Evolutionary conservation across 2,329 filamentous ascomycete genomes (phyloP).

Genomic region (Neurospora crassa): DNA sequence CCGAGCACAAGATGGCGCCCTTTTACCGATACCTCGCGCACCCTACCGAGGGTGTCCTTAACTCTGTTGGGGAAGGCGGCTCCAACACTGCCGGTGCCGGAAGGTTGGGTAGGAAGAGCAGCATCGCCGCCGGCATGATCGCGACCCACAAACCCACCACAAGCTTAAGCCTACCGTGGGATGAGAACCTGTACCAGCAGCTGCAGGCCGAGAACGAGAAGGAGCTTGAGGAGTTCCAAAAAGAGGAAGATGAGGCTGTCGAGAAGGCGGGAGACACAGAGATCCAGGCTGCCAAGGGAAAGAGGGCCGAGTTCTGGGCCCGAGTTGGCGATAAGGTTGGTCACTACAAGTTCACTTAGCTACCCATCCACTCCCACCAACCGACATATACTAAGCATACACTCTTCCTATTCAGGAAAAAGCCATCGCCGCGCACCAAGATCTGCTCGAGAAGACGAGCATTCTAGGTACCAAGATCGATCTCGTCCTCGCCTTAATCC

Average conservation of each 20-base stretch:
- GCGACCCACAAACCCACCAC: slow-evolving; percentile 58
- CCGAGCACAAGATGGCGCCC: slow-evolving; percentile 77
- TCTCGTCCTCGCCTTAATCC: slow-evolving; percentile 90
- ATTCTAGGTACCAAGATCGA: slow-evolving; percentile 97
- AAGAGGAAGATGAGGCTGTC: slow-evolving; percentile 85
- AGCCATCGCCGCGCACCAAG: slow-evolving; percentile 85
- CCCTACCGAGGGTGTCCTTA: slow-evolving; percentile 73
- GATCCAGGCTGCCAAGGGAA: slow-evolving; percentile 82
- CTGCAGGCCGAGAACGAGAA: slow-evolving; percentile 68
- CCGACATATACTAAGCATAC: slow-evolving; percentile 2
- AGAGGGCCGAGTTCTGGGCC: slow-evolving; percentile 93
- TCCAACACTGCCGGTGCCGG: slow-evolving; percentile 31
- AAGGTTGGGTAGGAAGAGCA: slow-evolving; percentile 57
- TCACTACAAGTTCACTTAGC: background rate
- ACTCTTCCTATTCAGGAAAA: slow-evolving; percentile 58
- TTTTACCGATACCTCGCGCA: slow-evolving; percentile 80
- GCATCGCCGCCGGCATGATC: slow-evolving; percentile 64
- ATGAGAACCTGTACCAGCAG: slow-evolving; percentile 75
- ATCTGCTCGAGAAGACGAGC: slow-evolving; percentile 92
- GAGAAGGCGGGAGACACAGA: slow-evolving; percentile 97
- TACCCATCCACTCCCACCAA: background rate
- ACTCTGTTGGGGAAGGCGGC: slow-evolving; percentile 58
- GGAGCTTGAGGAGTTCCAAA: slow-evolving; percentile 67
- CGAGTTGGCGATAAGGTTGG: slow-evolving; percentile 88
- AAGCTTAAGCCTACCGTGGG: slow-evolving; percentile 72